Conservation (phyloP, 176 grass and related monocot species). For the Carex parvula region DNA sequence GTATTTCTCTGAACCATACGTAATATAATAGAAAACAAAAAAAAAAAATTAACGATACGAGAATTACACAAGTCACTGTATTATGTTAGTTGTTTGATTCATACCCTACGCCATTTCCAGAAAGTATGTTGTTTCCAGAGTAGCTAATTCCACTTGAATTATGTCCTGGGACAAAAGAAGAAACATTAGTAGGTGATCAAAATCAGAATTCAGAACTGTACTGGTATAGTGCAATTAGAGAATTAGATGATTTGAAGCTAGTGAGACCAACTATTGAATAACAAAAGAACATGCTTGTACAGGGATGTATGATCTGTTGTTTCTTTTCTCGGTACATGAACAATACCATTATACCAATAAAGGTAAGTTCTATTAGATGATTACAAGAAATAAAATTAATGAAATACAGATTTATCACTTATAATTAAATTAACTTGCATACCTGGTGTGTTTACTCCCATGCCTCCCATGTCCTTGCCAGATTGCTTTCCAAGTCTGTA, state of each 20-base stretch:
- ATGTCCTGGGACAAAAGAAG: slow-evolving; percentile 33
- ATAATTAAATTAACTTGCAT: not conserved
- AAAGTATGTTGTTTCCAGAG: slow-evolving; percentile 31
- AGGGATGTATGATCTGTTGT: not conserved
- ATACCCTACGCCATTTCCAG: slow-evolving; percentile 46
- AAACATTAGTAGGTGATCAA: not conserved
- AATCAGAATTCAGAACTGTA: not conserved
- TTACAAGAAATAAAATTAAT: not conserved
- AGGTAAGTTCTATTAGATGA: not conserved
- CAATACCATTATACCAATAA: not conserved
- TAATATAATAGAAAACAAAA: not conserved
- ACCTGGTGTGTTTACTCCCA: slow-evolving; percentile 57
- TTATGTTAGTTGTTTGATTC: not conserved
- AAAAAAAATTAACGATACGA: not conserved
- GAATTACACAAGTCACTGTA: not conserved
- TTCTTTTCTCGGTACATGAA: not conserved
- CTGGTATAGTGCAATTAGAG: not conserved
- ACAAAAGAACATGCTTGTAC: not conserved
- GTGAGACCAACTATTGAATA: not conserved
- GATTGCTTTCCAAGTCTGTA: slow-evolving; percentile 86
- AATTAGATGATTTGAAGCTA: not conserved
- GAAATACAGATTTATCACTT: not conserved
- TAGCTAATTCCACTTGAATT: slow-evolving; percentile 52
- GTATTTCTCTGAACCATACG: slow-evolving; percentile 49
- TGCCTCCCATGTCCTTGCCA: slow-evolving; percentile 45